phyloP scores from a whole-genome alignment of 345 rosid species.

The Angophora floribunda region DNA sequence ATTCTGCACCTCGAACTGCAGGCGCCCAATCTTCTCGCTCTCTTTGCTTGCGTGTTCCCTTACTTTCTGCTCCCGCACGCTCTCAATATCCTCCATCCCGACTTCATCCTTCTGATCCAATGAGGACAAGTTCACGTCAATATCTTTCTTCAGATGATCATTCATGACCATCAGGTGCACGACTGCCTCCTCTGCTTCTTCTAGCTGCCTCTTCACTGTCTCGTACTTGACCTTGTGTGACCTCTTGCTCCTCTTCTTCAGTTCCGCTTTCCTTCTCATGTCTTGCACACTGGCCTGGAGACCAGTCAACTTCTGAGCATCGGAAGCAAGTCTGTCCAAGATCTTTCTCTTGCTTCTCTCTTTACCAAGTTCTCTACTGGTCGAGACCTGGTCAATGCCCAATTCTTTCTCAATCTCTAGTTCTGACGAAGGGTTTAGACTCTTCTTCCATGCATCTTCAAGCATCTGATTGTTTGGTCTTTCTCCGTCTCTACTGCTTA shows the following conservation, averaged over 20 bases:
- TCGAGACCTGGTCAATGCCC: slow-evolving; percentile 49
- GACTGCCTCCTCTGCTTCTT: slow-evolving; percentile 61
- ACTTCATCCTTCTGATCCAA: not conserved
- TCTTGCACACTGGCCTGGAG: slow-evolving; percentile 52
- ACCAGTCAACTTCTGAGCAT: slow-evolving; percentile 53
- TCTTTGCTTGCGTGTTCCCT: slow-evolving; percentile 49
- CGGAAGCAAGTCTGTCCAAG: slow-evolving; percentile 63
- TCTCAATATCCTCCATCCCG: slow-evolving; percentile 22
- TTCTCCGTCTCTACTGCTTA: slow-evolving; percentile 25
- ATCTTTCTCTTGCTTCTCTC: slow-evolving; percentile 37
- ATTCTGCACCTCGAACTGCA: slow-evolving; percentile 76
- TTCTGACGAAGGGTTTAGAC: slow-evolving; percentile 21
- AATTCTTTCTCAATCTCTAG: slow-evolving; percentile 57
- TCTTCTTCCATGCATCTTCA: not conserved
- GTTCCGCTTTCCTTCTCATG: slow-evolving; percentile 55
- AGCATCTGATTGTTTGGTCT: slow-evolving; percentile 27
- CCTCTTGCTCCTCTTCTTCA: slow-evolving; percentile 45
- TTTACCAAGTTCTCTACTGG: slow-evolving; percentile 18
- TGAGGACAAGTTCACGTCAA: slow-evolving; percentile 24
- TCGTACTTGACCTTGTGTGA: slow-evolving; percentile 34
- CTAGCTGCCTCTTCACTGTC: slow-evolving; percentile 48
- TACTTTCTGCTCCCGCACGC: slow-evolving; percentile 23
- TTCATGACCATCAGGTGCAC: slow-evolving; percentile 43
- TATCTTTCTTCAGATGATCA: slow-evolving; percentile 33
- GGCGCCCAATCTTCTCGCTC: slow-evolving; percentile 66